Evolutionary conservation across 495 filamentous ascomycete species (phyloP), one percentile per base, ranked within the genome.

Genomic region (Glarea lozoyensis): DNA sequence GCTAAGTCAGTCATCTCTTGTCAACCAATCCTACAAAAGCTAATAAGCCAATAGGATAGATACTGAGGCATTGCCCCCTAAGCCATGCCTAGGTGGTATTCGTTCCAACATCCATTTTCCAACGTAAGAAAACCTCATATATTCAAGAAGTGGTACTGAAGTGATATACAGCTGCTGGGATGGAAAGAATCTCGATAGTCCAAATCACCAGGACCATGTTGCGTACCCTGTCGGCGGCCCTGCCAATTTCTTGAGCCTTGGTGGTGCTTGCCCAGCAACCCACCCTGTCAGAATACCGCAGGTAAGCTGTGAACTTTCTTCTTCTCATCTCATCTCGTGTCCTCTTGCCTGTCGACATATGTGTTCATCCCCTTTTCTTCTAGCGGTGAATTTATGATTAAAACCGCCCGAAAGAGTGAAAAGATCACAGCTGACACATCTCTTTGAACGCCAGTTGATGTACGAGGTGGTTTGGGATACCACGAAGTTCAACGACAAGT

Each of bases 41-140:
- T 29, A 29, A 29, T 29, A n/a, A 29, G 7, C 7, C 7, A 29
- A 29, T 30, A 63, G 61, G 25, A 59, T 68, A 4, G 61, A 67
- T 50, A 75, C 76, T 49, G 43, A 70, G 57, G 55, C 0, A 63
- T 82, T 29, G 73, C 74, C 15, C 66, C 64, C 41, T 50, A 57
- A 34, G 74, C 75, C 37, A 13, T 84, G 81, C 50, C 31, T 16
- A 9, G 67, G 77, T 50, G 77, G 72, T 12, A 49, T 94, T 34
- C 78, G 87, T 16, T 60, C 87, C 29, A 85, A 94, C 54, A 57
- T 94, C 41, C 79, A 84, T 73, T 94, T 93, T 64, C 88, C 88
- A 3, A 85, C 82, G 0, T 67, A 55, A 57, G 56, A 7, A 9
- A 42, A 12, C n/a, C 24, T 11, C 19, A 22, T 11, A 7, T 44